Evolutionary conservation across 78 protist species (phyloP).

Genomic region (Dictyostelium brefeldianum): DNA sequence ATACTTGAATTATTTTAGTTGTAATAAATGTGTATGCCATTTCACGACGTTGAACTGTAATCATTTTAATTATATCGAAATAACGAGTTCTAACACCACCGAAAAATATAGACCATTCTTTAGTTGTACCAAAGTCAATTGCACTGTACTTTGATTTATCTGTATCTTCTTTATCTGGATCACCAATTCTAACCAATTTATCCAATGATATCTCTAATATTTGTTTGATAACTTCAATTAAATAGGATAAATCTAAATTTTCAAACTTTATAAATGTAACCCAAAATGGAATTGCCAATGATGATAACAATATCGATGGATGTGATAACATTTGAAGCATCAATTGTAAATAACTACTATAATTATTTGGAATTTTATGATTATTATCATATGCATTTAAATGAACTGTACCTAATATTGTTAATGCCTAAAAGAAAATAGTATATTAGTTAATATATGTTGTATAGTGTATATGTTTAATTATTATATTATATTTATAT

Average conservation of each 20-base stretch:
- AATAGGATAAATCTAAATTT: neutral
- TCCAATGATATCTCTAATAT: neutral
- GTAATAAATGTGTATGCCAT: slow-evolving; percentile 7
- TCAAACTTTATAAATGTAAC: slow-evolving; percentile 18
- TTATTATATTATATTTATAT: neutral
- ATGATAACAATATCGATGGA: slow-evolving; percentile 47
- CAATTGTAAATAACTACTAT: slow-evolving; percentile 32
- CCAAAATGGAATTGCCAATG: slow-evolving; percentile 51
- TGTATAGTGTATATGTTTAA: too few relatives aligned
- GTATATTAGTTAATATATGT: neutral
- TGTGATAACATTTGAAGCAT: slow-evolving; percentile 58
- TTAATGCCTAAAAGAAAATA: neutral
- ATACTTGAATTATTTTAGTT: neutral
- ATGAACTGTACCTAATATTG: slow-evolving; percentile 52
- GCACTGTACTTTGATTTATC: slow-evolving; percentile 28
- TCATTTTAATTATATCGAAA: slow-evolving; percentile 7
- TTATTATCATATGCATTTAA: slow-evolving; percentile 24
- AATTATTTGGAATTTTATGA: slow-evolving; percentile 40
- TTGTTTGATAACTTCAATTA: neutral
- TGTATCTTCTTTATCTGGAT: slow-evolving; percentile 27
- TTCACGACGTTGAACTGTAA: slow-evolving; percentile 16
- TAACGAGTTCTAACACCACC: slow-evolving; percentile 28
- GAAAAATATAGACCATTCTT: slow-evolving; percentile 57
- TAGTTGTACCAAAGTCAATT: slow-evolving; percentile 54
- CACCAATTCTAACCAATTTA: slow-evolving; percentile 54